These are phyloP conservation scores for Stemphylium vesicarium DNA, from an alignment of 2,329 filamentous ascomycete species.

Conservation along the genomic window DNA sequence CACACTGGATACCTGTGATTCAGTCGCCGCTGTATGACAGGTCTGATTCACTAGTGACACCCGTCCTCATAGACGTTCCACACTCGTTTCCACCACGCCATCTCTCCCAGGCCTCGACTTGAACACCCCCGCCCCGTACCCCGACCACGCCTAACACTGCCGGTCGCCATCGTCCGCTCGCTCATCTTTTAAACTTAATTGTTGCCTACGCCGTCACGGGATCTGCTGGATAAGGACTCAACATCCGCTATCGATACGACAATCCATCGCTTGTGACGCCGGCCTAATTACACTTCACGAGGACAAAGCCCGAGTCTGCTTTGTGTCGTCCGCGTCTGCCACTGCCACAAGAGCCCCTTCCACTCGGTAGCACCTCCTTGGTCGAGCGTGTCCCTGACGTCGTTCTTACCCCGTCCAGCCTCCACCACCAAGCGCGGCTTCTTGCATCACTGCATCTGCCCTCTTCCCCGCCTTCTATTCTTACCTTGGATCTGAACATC, in stretches of 20 bases:
- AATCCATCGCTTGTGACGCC: background rate
- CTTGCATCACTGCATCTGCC: conserved; percentile 17
- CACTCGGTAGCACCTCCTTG: conserved; percentile 21
- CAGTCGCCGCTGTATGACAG: conserved; percentile 15
- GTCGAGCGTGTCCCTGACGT: conserved; percentile 20
- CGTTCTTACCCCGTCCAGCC: conserved; percentile 17
- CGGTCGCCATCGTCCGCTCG: conserved; percentile 22
- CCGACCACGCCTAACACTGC: conserved; percentile 22
- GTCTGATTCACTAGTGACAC: conserved; percentile 41
- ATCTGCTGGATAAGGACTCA: conserved; percentile 15
- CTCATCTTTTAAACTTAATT: conserved; percentile 8
- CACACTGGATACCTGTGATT: conserved; percentile 33
- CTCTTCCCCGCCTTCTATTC: conserved; percentile 26
- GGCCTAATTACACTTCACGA: background rate
- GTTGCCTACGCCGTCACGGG: conserved; percentile 16
- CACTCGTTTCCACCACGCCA: conserved; percentile 41
- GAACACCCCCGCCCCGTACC: conserved; percentile 28
- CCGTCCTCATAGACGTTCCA: conserved; percentile 35
- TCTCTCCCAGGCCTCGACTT: conserved; percentile 21
- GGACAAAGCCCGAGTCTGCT: too few species aligned
- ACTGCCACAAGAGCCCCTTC: background rate
- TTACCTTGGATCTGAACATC: conserved; percentile 23
- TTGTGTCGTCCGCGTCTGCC: background rate
- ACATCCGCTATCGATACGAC: conserved; percentile 1
- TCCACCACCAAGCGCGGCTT: conserved; percentile 18